phyloP scores from a whole-genome alignment of 805 yeast genomes.

The Yamadazyma scolyti region DNA sequence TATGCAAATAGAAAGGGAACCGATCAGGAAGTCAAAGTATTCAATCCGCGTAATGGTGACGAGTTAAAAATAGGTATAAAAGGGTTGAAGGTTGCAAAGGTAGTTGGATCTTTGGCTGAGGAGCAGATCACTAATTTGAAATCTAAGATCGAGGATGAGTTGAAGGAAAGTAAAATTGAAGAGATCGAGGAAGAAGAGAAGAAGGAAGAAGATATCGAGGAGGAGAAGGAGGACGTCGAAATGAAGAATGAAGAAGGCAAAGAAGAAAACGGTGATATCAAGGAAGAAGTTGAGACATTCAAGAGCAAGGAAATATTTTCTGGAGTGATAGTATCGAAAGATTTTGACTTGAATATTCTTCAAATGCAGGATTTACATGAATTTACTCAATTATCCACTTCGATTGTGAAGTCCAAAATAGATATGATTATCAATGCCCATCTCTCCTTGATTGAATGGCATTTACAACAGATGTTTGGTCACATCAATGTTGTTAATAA shows the following conservation, averaged over 20 bases:
- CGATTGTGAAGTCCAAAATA: conserved; percentile 80
- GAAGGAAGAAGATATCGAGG: conserved; percentile 8
- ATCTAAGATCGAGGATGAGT: conserved; percentile 56
- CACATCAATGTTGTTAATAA: conserved; percentile 61
- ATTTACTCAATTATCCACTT: conserved; percentile 80
- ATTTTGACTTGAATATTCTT: conserved; percentile 80
- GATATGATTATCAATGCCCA: conserved; percentile 75
- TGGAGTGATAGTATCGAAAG: conserved; percentile 88
- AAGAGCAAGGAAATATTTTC: conserved; percentile 43
- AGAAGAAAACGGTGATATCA: conserved; percentile 2
- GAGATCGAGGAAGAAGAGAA: conserved; percentile 22
- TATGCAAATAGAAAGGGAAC: conserved; percentile 80
- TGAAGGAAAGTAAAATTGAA: conserved; percentile 39
- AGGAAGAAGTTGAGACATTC: conserved; percentile 10
- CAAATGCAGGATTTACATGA: conserved; percentile 87
- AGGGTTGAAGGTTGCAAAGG: conserved; percentile 80
- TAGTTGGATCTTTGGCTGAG: conserved; percentile 52
- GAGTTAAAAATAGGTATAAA: conserved; percentile 72
- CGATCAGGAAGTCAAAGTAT: conserved; percentile 84
- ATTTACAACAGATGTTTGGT: conserved; percentile 94
- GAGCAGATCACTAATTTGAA: conserved; percentile 31
- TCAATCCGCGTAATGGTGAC: conserved; percentile 89
- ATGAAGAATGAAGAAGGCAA: conserved; percentile 10
- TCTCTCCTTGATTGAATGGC: conserved; percentile 79
- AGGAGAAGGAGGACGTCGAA: conserved; percentile 36